Conservation (phyloP, 345 rosid species). For the Leavenworthia alabamica region DNA sequence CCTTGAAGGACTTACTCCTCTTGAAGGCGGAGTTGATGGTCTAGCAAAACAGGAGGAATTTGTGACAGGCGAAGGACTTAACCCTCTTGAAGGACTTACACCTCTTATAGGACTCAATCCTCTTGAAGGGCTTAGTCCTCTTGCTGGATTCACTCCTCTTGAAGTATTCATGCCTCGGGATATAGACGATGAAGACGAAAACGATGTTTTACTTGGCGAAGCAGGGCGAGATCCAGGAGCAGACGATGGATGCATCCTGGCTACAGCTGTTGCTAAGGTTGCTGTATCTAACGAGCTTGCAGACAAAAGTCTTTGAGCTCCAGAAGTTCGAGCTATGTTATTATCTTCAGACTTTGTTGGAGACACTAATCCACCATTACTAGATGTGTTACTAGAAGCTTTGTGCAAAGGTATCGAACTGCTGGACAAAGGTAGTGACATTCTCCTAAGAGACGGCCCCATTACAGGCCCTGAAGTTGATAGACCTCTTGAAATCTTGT, state of each 20-base stretch:
- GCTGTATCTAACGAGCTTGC: constrained; percentile 46
- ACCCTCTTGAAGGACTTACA: constrained; percentile 56
- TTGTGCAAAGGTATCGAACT: constrained; percentile 43
- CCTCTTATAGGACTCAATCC: constrained; percentile 56
- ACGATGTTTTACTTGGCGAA: constrained; percentile 58
- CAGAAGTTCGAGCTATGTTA: constrained; percentile 31
- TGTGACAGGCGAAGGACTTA: constrained; percentile 43
- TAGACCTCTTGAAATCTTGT: constrained; percentile 39
- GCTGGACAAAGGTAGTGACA: constrained; percentile 40
- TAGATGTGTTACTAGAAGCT: constrained; percentile 49
- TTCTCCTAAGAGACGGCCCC: constrained; percentile 50
- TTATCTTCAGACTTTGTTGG: constrained; percentile 45
- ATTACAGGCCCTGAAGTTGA: constrained; percentile 37
- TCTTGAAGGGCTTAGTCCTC: constrained; percentile 61
- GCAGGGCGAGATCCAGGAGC: constrained; percentile 49
- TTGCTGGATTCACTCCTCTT: constrained; percentile 50
- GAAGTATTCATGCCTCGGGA: constrained; percentile 40
- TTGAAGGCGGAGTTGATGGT: constrained; percentile 66
- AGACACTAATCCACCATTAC: constrained; percentile 37
- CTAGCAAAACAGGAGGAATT: constrained; percentile 36
- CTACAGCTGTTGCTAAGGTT: constrained; percentile 35
- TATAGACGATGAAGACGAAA: constrained; percentile 37
- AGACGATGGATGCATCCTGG: constrained; percentile 50
- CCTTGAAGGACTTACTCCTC: constrained; percentile 79
- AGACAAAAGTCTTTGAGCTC: constrained; percentile 41